Evolutionary conservation across 345 rosid genomes (phyloP).

Genomic region (Hypericum androsaemum): DNA sequence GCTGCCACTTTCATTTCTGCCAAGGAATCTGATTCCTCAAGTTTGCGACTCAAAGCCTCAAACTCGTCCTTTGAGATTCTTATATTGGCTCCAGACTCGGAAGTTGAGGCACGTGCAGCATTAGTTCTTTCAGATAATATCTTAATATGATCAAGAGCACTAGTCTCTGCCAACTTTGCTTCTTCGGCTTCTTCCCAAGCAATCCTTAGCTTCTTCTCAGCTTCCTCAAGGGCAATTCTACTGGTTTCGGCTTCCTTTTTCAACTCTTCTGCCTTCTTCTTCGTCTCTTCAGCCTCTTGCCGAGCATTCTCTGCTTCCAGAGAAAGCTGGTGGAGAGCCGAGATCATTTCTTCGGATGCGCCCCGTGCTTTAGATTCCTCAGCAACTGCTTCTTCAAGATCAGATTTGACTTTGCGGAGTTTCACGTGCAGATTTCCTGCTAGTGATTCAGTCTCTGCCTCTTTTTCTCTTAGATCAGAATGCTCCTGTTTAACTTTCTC

Average conservation of each 20-base stretch:
- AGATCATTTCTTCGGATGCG: conserved; percentile 70
- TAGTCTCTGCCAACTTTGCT: conserved; percentile 62
- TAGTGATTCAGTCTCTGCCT: conserved; percentile 69
- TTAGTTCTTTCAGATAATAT: conserved; percentile 58
- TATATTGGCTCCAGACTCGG: conserved; percentile 67
- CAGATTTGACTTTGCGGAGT: conserved; percentile 64
- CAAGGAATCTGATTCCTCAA: conserved; percentile 56
- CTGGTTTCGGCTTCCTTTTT: conserved; percentile 57
- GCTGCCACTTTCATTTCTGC: conserved; percentile 94
- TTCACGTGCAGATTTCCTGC: conserved; percentile 75
- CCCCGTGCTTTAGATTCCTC: conserved; percentile 63
- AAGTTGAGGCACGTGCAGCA: conserved; percentile 69
- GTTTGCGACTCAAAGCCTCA: conserved; percentile 66
- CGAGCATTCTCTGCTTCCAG: conserved; percentile 59
- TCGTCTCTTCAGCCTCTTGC: conserved; percentile 69
- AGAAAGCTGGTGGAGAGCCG: conserved; percentile 59
- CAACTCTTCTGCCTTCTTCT: conserved; percentile 54
- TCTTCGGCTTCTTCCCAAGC: conserved; percentile 85
- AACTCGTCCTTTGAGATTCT: conserved; percentile 76
- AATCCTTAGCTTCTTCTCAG: conserved; percentile 52
- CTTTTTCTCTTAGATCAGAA: conserved; percentile 61
- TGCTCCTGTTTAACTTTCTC: conserved; percentile 70
- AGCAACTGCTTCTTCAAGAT: conserved; percentile 54
- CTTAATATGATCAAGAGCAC: conserved; percentile 65
- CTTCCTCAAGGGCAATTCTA: conserved; percentile 50